Evolutionary conservation across 1,284 basidiomycete species (phyloP).

Genomic region (Kalmanozyma brasiliensis): DNA sequence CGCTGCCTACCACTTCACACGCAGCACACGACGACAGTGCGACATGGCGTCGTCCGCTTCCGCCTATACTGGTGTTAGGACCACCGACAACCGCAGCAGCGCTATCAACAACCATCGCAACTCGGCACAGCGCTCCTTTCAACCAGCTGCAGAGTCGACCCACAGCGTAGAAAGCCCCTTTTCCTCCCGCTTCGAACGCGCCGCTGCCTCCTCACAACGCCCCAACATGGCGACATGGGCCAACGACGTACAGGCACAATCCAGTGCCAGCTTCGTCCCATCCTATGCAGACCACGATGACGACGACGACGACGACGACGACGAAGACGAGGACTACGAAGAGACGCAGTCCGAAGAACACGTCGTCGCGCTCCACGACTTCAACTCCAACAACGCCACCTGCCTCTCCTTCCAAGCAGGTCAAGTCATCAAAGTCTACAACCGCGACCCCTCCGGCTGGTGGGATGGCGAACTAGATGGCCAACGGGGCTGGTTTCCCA

Average conservation of each 20-base stretch:
- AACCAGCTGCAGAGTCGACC: slow-evolving; percentile 20
- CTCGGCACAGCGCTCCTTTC: slow-evolving; percentile 16
- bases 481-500: slow-evolving; percentile 92
- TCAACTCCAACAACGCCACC: slow-evolving; percentile 67
- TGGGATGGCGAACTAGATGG: slow-evolving; percentile 91
- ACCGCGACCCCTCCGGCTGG: slow-evolving; percentile 90
- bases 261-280: slow-evolving; percentile 19
- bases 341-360: slow-evolving; percentile 54
- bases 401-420: slow-evolving; percentile 89
- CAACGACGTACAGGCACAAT: slow-evolving; percentile 13
- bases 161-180: slow-evolving; percentile 27
- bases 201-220: slow-evolving; percentile 18
- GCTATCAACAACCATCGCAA: slow-evolving; percentile 7
- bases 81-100: slow-evolving; percentile 3
- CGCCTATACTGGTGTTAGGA: slow-evolving; percentile 10
- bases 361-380: slow-evolving; percentile 69
- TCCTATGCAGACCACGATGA: slow-evolving; percentile 17
- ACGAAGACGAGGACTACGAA: slow-evolving; percentile 17
- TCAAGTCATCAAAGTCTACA: slow-evolving; percentile 88
- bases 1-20: not conserved
- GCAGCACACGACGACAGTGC: not conserved
- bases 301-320: slow-evolving; percentile 6
- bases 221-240: slow-evolving; percentile 24
- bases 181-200: slow-evolving; percentile 24
- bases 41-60: slow-evolving; percentile 19